Conservation (phyloP, 352 stramenopile species). For the Discostella stelligera region DNA sequence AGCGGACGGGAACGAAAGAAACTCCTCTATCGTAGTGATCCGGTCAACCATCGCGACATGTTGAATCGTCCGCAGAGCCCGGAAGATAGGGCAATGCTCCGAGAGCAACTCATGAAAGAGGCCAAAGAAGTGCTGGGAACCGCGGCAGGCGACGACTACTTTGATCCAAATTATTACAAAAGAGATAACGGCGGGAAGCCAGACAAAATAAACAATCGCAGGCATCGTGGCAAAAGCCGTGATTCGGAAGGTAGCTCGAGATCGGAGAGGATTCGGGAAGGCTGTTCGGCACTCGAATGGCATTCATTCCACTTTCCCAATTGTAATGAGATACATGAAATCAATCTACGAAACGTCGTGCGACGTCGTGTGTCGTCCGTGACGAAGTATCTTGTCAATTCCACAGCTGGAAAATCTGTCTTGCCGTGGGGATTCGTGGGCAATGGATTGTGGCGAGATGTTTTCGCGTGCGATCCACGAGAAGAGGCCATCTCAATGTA, state of each 20-base stretch:
- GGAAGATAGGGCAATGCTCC: slow-evolving; percentile 5
- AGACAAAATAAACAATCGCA: slow-evolving; percentile 12
- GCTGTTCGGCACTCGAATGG: slow-evolving; percentile 49
- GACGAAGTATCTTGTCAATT: background rate
- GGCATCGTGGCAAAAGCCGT: background rate
- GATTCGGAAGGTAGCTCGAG: background rate
- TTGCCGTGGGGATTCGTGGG: slow-evolving; percentile 55
- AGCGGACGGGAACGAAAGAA: background rate
- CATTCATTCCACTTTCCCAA: slow-evolving; percentile 58
- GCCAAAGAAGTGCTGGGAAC: slow-evolving; percentile 13
- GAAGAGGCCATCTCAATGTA: slow-evolving; percentile 24
- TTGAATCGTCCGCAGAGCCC: background rate
- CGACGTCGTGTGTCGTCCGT: background rate
- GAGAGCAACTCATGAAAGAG: slow-evolving; percentile 3
- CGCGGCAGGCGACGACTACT: slow-evolving; percentile 6
- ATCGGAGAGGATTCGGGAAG: slow-evolving; percentile 32
- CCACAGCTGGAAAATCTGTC: too few species aligned
- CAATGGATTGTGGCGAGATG: slow-evolving; percentile 59
- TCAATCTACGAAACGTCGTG: slow-evolving; percentile 48
- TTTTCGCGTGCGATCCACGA: slow-evolving; percentile 56
- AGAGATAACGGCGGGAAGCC: slow-evolving; percentile 15
- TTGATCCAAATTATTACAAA: background rate
- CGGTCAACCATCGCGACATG: background rate
- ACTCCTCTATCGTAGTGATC: background rate
- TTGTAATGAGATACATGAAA: slow-evolving; percentile 72